Percentiles rank a stretch among this genome's conserved stretches.
Conservation (phyloP, 2,329 filamentous ascomycete species). For the Metarhizium album region DNA sequence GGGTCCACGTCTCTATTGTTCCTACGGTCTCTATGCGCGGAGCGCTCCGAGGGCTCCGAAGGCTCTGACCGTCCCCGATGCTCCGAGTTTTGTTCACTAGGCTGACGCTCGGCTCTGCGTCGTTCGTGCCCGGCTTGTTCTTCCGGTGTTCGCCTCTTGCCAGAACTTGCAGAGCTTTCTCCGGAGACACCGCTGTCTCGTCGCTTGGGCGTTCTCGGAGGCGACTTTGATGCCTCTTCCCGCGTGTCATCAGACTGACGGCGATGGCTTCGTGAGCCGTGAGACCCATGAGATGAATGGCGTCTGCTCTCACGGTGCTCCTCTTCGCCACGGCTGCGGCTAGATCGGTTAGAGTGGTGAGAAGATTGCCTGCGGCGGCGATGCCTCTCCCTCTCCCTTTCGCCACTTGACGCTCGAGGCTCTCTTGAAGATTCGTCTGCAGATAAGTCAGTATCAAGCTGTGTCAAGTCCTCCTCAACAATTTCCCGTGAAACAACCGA, state of each 20-base stretch:
- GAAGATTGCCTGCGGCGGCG: conserved; percentile 31
- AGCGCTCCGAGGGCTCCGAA: conserved; percentile 7
- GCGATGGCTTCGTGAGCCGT: conserved; percentile 19
- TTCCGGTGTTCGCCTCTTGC: conserved; percentile 32
- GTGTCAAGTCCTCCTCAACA: conserved; percentile 11
- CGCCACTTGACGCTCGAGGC: conserved; percentile 22
- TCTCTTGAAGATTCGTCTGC: conserved; percentile 39
- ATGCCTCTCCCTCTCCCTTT: conserved; percentile 29
- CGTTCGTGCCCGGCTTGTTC: conserved; percentile 40
- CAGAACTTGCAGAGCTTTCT: conserved; percentile 26
- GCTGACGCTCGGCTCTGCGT: conserved; percentile 35
- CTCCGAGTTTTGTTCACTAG: conserved; percentile 18
- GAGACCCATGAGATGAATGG: conserved; percentile 14
- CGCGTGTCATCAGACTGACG: conserved; percentile 28
- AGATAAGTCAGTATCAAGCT: conserved; percentile 44
- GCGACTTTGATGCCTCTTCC: conserved; percentile 23
- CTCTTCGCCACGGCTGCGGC: conserved; percentile 21
- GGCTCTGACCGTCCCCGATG: conserved; percentile 10
- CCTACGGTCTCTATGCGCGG: conserved; percentile 13
- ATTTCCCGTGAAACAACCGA: not conserved
- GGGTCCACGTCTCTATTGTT: conserved; percentile 24
- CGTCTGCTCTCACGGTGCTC: conserved; percentile 20
- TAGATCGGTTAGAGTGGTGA: conserved; percentile 23
- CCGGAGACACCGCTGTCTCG: conserved; percentile 36
- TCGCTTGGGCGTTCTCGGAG: conserved; percentile 26